Evolutionary conservation across 345 rosid genomes (phyloP).

Genomic region (Euclidium syriacum): DNA sequence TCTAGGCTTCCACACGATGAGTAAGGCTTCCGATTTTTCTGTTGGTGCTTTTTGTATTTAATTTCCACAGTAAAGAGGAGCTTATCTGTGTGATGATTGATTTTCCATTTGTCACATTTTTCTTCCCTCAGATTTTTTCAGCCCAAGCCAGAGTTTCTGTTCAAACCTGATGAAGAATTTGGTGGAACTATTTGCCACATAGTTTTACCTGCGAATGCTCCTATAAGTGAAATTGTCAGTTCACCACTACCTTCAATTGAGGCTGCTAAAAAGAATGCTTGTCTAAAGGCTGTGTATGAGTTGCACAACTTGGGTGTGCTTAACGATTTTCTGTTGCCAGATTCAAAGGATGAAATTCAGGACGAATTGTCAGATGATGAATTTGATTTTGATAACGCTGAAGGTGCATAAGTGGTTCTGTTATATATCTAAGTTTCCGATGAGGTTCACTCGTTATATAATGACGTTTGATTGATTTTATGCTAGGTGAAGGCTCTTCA

Average conservation of each 20-base stretch:
- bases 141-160: conserved; percentile 73
- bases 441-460: conserved; percentile 1
- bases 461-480: conserved; percentile 14
- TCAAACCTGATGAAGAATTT: conserved; percentile 46
- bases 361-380: conserved; percentile 34
- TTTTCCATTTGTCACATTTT: conserved; percentile 19
- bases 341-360: conserved; percentile 32
- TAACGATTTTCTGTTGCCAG: conserved; percentile 59
- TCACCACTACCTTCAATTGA: conserved; percentile 56
- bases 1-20: conserved; percentile 89
- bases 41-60: conserved; percentile 10
- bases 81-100: conserved; percentile 1
- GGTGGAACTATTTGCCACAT: conserved; percentile 74
- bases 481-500: conserved; percentile 45
- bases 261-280: conserved; percentile 80
- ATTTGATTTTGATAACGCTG: conserved; percentile 34
- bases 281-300: conserved; percentile 71
- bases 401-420: conserved; percentile 44
- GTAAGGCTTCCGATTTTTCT: conserved; percentile 44
- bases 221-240: conserved; percentile 53
- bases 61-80: neutral
- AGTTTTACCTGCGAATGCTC: conserved; percentile 82
- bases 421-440: conserved; percentile 1
- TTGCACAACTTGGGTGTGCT: conserved; percentile 81
- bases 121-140: conserved; percentile 59